Evolutionary conservation across 2,329 filamentous ascomycete genomes (phyloP).

Genomic region (Trichoderma breve): DNA sequence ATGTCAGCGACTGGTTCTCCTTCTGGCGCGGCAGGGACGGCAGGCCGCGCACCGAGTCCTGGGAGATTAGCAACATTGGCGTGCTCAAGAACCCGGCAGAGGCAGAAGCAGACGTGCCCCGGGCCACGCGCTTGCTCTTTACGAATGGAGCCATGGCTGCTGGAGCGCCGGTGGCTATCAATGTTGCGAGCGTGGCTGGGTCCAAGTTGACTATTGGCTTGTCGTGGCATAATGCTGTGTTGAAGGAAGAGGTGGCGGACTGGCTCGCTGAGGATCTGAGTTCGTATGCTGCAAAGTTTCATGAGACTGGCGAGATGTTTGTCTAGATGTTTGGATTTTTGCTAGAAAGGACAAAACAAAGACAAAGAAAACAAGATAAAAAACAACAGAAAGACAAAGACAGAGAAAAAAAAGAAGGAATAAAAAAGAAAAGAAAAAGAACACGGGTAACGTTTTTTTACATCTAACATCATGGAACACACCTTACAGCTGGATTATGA

Average conservation of each 20-base stretch:
- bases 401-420: too few relatives aligned
- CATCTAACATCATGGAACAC: not conserved
- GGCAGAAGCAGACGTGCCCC: not conserved
- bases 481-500: not conserved
- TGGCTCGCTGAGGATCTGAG: conserved; percentile 39
- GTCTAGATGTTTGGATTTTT: not conserved
- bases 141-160: conserved; percentile 47
- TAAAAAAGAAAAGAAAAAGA: not conserved
- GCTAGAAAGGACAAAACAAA: not conserved
- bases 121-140: conserved; percentile 44
- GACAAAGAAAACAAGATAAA: not conserved
- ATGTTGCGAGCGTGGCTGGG: conserved; percentile 45
- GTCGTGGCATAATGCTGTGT: conserved; percentile 48
- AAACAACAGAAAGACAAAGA: not conserved
- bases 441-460: not conserved
- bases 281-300: conserved; percentile 21
- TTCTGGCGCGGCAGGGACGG: conserved; percentile 45
- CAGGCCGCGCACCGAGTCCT: conserved; percentile 41
- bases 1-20: conserved; percentile 43
- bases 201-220: conserved; percentile 43
- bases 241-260: conserved; percentile 40
- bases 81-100: conserved; percentile 30
- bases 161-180: conserved; percentile 45
- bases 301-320: conserved; percentile 29
- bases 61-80: conserved; percentile 55